A percentile compares a stretch with the other conserved stretches of the same genome.
These are phyloP conservation scores for Vitis rupestris DNA, from an alignment of 164 flowering plant species.

Conservation along the genomic window DNA sequence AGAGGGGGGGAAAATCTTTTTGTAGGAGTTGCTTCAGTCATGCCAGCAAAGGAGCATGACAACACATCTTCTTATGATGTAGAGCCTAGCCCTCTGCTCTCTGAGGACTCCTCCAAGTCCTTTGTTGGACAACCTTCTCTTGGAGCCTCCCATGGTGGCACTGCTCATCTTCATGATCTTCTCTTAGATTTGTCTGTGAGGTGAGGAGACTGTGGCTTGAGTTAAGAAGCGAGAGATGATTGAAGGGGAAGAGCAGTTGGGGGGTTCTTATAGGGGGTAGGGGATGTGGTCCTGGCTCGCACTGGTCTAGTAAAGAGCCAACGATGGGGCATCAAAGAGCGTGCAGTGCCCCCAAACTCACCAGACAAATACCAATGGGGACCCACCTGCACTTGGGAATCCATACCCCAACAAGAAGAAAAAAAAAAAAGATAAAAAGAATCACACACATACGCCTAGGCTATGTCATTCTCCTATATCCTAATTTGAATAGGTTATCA, in stretches of 20 bases:
- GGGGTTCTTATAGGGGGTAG: constrained; percentile 21
- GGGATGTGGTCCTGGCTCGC: constrained; percentile 25
- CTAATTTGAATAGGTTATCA: constrained; percentile 20
- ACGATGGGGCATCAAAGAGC: constrained; percentile 37
- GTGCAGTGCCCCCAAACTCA: constrained; percentile 36
- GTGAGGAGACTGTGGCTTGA: background rate
- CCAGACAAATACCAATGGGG: constrained; percentile 27
- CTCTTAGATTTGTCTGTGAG: background rate
- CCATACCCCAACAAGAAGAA: constrained; percentile 13
- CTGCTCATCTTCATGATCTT: constrained; percentile 33
- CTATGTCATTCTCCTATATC: constrained; percentile 15
- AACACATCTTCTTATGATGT: constrained; percentile 70
- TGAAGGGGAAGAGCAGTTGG: background rate
- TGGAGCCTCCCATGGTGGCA: constrained; percentile 30
- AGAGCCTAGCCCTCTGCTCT: constrained; percentile 63
- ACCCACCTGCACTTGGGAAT: constrained; percentile 28
- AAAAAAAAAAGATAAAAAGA: constrained; percentile 2
- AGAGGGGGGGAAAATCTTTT: background rate
- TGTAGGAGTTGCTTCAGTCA: constrained; percentile 24
- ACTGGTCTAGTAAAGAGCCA: constrained; percentile 39
- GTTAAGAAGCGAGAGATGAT: background rate
- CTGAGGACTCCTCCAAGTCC: constrained; percentile 61
- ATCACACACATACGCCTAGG: background rate
- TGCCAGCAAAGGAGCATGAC: constrained; percentile 74
- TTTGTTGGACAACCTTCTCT: constrained; percentile 49